Evolutionary conservation across 2,329 filamentous ascomycete genomes (phyloP), one percentile per base, ranked within the genome.

Genomic region (Trichophyton verrucosum): DNA sequence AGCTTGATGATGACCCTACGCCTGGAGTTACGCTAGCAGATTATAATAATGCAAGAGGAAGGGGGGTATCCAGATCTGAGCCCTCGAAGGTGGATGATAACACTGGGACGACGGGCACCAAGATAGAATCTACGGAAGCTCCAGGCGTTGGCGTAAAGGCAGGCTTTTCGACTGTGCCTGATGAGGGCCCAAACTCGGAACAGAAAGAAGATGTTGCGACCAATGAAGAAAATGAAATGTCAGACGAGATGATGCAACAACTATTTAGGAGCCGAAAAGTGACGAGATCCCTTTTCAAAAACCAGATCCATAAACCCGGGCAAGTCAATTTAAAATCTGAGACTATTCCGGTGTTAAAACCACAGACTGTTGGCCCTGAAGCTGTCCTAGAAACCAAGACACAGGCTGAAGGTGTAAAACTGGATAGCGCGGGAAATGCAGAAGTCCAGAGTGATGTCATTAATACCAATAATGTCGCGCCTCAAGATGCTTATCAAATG

Each of bases 241-340:
- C 82, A 3, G 80, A 83, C 59, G 83, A 80, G 55, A 75, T 85
- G 66, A 79, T 86, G 67, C 78, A 80, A 3, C 80, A 83, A 64
- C 71, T 87, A 0, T 87, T 87, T 67, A 81, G 82, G 61, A 86
- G 81, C 60, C 80, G 79, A 2, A 78, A 77, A 60, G 80, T 85
- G 20, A 80, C 82, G 30, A 78, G 74, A 62, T 76, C 82, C 70
- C 72, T 86, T 13, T 78, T 80, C 33, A 76, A 76, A 47, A 47
- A 40, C 6, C 42, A 33, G 9, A n/a, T 13, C 49, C 62, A 24
- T 17, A 57, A 40, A 7, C 2, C 30, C 3, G 33, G 20, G n/a
- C 5, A 22, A 40, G 40, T 13, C 8, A 15, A 30, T 3, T 15
- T 24, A 3, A 30, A 20, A 17, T 4, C 13, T 1, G 49, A 11